Percentiles rank a stretch among this genome's conserved stretches.
phyloP scores from a whole-genome alignment of 2,329 filamentous ascomycete species.

The Alternaria viburni region DNA sequence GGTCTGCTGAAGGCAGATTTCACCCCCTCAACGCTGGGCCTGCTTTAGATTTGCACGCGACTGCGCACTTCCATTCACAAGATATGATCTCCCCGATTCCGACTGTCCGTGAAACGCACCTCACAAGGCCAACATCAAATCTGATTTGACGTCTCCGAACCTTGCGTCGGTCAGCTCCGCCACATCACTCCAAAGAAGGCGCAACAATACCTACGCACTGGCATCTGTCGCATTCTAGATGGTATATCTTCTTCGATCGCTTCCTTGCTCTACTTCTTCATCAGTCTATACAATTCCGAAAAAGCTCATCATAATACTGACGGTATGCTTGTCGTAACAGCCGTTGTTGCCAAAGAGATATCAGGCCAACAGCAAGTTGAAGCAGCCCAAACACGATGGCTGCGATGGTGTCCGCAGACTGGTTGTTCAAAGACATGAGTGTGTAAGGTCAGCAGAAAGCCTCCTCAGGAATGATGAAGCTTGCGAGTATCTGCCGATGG shows the following conservation, averaged over 20 bases:
- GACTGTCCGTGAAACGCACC: neutral
- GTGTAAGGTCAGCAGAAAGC: rapidly evolving
- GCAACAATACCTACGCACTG: neutral
- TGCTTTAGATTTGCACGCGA: neutral
- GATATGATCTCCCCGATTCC: neutral
- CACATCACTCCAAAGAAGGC: neutral
- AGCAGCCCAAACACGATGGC: slow-evolving; percentile 24
- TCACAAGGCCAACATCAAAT: neutral
- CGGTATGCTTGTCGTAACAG: slow-evolving; percentile 15
- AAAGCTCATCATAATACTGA: neutral
- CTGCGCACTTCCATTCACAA: neutral
- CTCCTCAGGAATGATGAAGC: neutral
- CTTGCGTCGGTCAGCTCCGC: neutral
- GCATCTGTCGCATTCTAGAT: neutral
- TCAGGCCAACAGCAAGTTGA: slow-evolving; percentile 15
- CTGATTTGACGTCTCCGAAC: neutral
- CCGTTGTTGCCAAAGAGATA: slow-evolving; percentile 24
- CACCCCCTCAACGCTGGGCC: neutral
- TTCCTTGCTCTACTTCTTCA: neutral
- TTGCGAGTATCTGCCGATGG: neutral
- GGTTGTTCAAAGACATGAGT: neutral
- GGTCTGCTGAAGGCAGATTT: neutral
- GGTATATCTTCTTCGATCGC: neutral
- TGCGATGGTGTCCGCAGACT: slow-evolving; percentile 10
- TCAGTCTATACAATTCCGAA: neutral